Evolutionary conservation across 225 moss, liverwort and hornwort genomes (phyloP), one percentile per base, ranked within the genome.

Genomic region (Marchantia paleacea): DNA sequence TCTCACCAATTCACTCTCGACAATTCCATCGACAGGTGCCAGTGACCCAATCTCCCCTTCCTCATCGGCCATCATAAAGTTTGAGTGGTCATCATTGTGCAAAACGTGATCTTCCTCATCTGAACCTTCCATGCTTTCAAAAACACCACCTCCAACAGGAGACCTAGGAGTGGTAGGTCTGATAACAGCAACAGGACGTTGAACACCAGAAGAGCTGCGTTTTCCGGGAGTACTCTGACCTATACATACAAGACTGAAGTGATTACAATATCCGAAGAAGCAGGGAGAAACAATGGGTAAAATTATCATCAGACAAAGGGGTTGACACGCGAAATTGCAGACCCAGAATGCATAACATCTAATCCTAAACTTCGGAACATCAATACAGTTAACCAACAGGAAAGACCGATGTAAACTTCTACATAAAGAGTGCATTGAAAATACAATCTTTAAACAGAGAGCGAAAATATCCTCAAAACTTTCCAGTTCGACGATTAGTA

Each of bases 71-170:
- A 97, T 90, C 52, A 90, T 75, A 31, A 90, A 92, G 57, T 84
- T 86, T 70, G 92, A 93, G 29, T 95, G 93, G 22, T 95, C 97
- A 69, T 90, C 93, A 52, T 91, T 93, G 63, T 89, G 89, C 14
- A 99, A 39, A 4, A 95, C 92, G 54, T 99, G 93, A 79, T 99
- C 95, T 78, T 95, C 97, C 79, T 99, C 97, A 48, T 99, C 97
- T 0, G 97, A 95, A 0, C 93, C 95, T 75, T 99, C 97, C 92
- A 95, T 89, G 74, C 87, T 89, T 7, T 90, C 93, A 85, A 95
- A 95, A 52, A 87, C 89, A 29, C 89, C 89, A 52, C 82, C 89
- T 75, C 84, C 86, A 8, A 89, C 80, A 0, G 95, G 97, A 12
- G 97, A 97, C 87, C 95, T 92, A 25, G 95, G 95, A 0, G 97